phyloP scores from a whole-genome alignment of 225 moss, liverwort and hornwort species.

The Marchantia polymorpha region DNA sequence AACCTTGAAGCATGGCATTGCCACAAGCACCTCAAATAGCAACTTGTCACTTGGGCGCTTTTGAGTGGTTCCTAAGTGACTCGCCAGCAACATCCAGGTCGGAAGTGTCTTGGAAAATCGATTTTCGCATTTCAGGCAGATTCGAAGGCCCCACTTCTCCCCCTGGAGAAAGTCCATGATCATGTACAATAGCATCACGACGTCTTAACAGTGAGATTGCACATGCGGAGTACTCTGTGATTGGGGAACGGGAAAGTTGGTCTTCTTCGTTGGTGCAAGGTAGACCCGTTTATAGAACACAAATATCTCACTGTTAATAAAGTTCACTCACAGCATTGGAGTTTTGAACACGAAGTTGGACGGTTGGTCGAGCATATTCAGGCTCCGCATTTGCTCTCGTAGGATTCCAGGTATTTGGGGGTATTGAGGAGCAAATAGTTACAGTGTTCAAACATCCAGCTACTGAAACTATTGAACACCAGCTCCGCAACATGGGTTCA shows the following conservation, averaged over 20 bases:
- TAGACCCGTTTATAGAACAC: not conserved
- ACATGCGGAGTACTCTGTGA: not conserved
- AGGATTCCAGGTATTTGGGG: too few relatives aligned
- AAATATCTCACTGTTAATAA: not conserved
- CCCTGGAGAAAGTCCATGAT: not conserved
- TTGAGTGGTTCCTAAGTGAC: not conserved
- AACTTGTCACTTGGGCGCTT: not conserved
- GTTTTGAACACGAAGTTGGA: too few relatives aligned
- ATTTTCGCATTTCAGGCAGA: not conserved
- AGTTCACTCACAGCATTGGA: not conserved
- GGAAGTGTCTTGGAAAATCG: not conserved
- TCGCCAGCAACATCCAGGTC: not conserved
- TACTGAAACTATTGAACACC: too few relatives aligned
- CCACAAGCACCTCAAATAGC: not conserved
- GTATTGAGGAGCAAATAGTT: too few relatives aligned
- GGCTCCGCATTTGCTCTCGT: too few relatives aligned
- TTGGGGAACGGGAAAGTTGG: not conserved
- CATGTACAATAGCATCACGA: not conserved
- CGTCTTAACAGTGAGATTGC: not conserved
- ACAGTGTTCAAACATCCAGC: too few relatives aligned
- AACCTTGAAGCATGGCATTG: not conserved
- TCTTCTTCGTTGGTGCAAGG: not conserved
- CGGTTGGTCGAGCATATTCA: too few relatives aligned
- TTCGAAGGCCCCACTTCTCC: not conserved
- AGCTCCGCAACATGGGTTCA: too few relatives aligned